Evolutionary conservation across 768 basidiomycete genomes (phyloP), one percentile per base, ranked within the genome.

Genomic region (Paxillus rubicundulus): DNA sequence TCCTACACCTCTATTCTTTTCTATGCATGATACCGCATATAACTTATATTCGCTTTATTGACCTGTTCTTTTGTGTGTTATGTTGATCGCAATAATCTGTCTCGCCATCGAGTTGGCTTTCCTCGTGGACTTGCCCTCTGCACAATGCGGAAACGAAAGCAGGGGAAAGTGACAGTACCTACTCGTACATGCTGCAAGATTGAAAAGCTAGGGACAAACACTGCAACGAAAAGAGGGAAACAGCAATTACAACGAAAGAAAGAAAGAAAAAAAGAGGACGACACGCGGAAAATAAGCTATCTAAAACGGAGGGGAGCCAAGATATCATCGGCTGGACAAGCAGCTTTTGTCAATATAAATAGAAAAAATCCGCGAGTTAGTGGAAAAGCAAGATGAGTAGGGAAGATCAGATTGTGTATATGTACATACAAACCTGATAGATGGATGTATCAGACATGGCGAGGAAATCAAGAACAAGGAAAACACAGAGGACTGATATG

Each of bases 301-400:
- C 50, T 45, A 52, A 44, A 52, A 41, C 28, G 28, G 39, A 21
- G 34, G 47, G n/a, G 50, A 45, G 30, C 10, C 34, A 55, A 49
- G 53, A 54, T 50, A 47, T 59, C 59, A 13, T 33, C 33, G 45
- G 49, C 50, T 42, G 44, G 18, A 49, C 36, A 47, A 49, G 61
- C 66, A 63, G 58, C 56, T 63, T 63, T 66, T 61, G 63, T 54
- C 49, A 50, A 57, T 24, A 68, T 68, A 66, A 68, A 66, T 66
- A 66, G 28, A 33, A 62, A 50, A 48, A 49, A 47, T 61, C 56
- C 62, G 50, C 41, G 45, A 32, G 40, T 38, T 47, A 50, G 47
- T 42, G 34, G 14, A 13, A 20, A 48, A 33, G 30, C 18, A 50
- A 48, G 34, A 50, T 30, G 30, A 40, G 37, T 24, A 38, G 10